phyloP scores from a whole-genome alignment of 805 yeast genomes.

The Pichia exigua region DNA sequence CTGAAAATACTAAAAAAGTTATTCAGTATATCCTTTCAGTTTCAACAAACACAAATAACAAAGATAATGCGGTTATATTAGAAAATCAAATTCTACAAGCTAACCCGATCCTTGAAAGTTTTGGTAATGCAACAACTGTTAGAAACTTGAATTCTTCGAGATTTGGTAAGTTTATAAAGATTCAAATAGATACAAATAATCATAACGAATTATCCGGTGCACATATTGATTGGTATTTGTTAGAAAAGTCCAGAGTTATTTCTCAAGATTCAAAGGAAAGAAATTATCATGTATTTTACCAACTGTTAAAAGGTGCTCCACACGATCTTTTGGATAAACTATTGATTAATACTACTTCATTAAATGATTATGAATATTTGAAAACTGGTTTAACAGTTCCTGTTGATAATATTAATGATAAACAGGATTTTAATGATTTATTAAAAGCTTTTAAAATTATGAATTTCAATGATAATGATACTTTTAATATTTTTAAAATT shows the following conservation, averaged over 20 bases:
- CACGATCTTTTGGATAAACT: constrained; percentile 39
- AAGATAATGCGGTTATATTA: constrained; percentile 36
- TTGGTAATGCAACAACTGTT: constrained; percentile 95
- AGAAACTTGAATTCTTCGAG: constrained; percentile 92
- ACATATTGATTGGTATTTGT: constrained; percentile 84
- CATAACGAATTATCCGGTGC: constrained; percentile 75
- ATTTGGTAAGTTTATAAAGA: constrained; percentile 91
- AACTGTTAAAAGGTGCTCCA: constrained; percentile 62
- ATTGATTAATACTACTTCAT: constrained; percentile 31
- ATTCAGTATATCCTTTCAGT: constrained; percentile 85
- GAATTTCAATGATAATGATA: constrained; percentile 55
- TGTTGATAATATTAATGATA: constrained; percentile 73
- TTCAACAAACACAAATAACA: constrained; percentile 31
- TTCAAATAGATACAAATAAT: constrained; percentile 38
- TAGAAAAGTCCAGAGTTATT: constrained; percentile 90
- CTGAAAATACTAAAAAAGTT: constrained; percentile 93
- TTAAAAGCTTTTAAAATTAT: constrained; percentile 62
- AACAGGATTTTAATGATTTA: constrained; percentile 55
- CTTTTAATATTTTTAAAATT: constrained; percentile 50
- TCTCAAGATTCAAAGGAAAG: constrained; percentile 70
- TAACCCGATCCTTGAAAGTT: constrained; percentile 90
- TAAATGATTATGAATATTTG: constrained; percentile 50
- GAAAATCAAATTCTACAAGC: constrained; percentile 87
- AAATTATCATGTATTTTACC: constrained; percentile 91
- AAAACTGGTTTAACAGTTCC: constrained; percentile 40